Conservation (phyloP, 2,329 filamentous ascomycete species). For the Cladophialophora immunda region DNA sequence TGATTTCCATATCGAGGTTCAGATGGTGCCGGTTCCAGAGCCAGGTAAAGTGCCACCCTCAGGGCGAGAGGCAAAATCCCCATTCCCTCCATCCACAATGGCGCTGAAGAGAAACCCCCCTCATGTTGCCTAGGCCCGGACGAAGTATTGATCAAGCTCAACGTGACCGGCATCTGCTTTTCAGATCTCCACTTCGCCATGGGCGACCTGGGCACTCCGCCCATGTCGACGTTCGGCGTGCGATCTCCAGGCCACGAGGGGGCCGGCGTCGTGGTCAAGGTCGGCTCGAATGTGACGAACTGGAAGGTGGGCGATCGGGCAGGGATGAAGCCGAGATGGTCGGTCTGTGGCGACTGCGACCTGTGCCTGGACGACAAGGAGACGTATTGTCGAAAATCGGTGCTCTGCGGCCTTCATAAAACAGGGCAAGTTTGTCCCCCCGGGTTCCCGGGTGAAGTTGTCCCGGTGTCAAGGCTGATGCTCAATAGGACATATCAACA, state of each 20-base stretch:
- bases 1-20: conserved; percentile 11
- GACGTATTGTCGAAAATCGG: conserved; percentile 58
- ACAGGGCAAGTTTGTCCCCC: conserved; percentile 25
- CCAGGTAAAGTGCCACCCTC: background rate
- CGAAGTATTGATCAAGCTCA: conserved; percentile 65
- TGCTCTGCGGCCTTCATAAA: conserved; percentile 54
- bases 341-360: conserved; percentile 61
- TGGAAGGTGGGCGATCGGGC: conserved; percentile 63
- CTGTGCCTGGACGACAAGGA: conserved; percentile 59
- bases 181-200: conserved; percentile 67
- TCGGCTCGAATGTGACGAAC: conserved; percentile 62
- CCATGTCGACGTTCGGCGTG: conserved; percentile 53
- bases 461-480: background rate
- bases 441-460: background rate
- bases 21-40: conserved; percentile 12
- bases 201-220: conserved; percentile 59
- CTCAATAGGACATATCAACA: conserved; percentile 5
- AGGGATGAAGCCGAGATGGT: conserved; percentile 61
- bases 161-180: conserved; percentile 66
- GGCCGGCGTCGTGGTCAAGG: conserved; percentile 65
- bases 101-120: background rate
- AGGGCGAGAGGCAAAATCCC: background rate
- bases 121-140: conserved; percentile 52
- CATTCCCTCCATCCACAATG: background rate
- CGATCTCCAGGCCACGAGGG: conserved; percentile 60